Percentiles rank a stretch among this genome's conserved stretches.
Evolutionary conservation across 179 eudicot species (phyloP).

Genomic region (Beta lomatogona): DNA sequence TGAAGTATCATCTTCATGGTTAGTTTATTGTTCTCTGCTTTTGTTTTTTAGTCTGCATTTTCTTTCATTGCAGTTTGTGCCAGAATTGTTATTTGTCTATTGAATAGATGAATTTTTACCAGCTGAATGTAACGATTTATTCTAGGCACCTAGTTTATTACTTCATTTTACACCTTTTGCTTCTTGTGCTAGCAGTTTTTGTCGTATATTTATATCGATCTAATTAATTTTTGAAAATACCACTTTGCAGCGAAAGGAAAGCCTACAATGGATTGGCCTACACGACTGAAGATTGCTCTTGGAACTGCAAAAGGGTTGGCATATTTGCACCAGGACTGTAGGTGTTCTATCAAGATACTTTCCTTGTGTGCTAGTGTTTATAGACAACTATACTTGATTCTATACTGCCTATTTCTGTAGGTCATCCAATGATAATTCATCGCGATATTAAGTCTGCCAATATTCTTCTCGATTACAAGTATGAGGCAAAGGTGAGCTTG

Average conservation of each 20-base stretch:
- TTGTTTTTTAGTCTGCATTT: background rate
- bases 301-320: constrained; percentile 97
- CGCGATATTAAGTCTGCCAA: constrained; percentile 90
- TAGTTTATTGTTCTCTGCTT: constrained; percentile 27
- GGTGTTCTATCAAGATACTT: constrained; percentile 29
- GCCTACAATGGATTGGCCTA: constrained; percentile 74
- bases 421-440: constrained; percentile 96
- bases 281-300: constrained; percentile 79
- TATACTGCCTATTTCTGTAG: constrained; percentile 37
- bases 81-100: too few relatives aligned
- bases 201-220: background rate
- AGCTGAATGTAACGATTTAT: background rate
- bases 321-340: constrained; percentile 94
- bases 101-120: background rate
- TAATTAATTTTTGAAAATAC: background rate
- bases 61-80: background rate
- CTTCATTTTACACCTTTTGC: background rate
- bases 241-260: constrained; percentile 65
- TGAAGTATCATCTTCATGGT: constrained; percentile 97
- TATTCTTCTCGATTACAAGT: constrained; percentile 76
- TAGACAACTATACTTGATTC: constrained; percentile 10
- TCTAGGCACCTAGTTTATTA: background rate
- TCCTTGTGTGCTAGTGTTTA: background rate
- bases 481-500: constrained; percentile 79
- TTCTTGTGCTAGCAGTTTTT: background rate